phyloP scores from a whole-genome alignment of 202 grass and related monocot genomes.

The Panicum virgatum region DNA sequence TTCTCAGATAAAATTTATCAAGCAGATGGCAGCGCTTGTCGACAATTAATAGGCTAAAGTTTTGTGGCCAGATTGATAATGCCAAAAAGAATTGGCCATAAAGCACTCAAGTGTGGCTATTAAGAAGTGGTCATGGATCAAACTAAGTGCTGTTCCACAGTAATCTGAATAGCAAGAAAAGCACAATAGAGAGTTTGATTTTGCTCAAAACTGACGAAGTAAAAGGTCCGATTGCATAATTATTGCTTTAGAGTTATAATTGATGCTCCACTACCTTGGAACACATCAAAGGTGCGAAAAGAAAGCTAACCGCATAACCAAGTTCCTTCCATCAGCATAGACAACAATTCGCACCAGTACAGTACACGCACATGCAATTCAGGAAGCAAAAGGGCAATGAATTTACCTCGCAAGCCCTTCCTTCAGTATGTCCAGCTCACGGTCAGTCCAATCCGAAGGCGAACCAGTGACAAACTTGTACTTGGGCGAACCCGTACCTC shows the following conservation, averaged over 20 bases:
- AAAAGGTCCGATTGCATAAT: constrained; percentile 27
- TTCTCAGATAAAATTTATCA: constrained; percentile 14
- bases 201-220: constrained; percentile 22
- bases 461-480: constrained; percentile 72
- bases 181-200: constrained; percentile 2
- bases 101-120: constrained; percentile 14
- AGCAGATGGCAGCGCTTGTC: constrained; percentile 5
- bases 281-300: constrained; percentile 33
- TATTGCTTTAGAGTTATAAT: constrained; percentile 27
- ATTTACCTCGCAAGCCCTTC: constrained; percentile 76
- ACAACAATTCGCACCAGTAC: neutral
- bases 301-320: constrained; percentile 18
- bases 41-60: constrained; percentile 10
- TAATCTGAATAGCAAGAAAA: constrained; percentile 6
- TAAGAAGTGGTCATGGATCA: neutral
- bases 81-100: neutral
- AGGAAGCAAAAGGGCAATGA: neutral
- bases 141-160: constrained; percentile 29
- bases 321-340: neutral
- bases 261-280: constrained; percentile 34
- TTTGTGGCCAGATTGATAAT: neutral
- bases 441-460: constrained; percentile 64
- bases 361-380: constrained; percentile 3
- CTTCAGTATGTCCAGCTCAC: constrained; percentile 68
- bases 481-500: constrained; percentile 38